Evolutionary conservation across 345 rosid genomes (phyloP).

Genomic region (Gossypium turneri): DNA sequence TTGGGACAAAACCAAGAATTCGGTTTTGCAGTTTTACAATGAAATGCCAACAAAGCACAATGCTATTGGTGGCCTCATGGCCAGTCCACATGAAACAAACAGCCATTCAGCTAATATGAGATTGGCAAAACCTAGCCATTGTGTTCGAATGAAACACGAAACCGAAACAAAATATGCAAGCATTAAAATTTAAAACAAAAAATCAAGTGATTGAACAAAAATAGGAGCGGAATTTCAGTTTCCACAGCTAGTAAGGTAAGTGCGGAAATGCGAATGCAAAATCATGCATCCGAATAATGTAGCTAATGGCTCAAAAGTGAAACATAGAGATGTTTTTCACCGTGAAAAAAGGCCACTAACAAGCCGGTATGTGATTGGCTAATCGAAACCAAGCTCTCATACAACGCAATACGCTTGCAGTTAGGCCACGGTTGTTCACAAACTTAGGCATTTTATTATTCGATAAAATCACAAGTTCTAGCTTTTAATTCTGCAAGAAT

Average conservation of each 20-base stretch:
- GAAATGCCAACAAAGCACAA: background rate
- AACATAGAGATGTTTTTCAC: constrained; percentile 20
- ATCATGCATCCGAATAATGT: constrained; percentile 13
- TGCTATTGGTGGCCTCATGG: constrained; percentile 27
- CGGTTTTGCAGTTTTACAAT: background rate
- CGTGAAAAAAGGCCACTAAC: constrained; percentile 15
- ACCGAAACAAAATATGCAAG: background rate
- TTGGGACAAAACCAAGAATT: background rate
- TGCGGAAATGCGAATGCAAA: background rate
- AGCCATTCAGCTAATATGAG: constrained; percentile 11
- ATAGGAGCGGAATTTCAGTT: background rate
- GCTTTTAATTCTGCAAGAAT: background rate
- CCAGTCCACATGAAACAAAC: constrained; percentile 26
- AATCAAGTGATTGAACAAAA: background rate
- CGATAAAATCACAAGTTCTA: background rate
- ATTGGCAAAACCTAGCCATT: background rate
- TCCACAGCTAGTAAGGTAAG: no score
- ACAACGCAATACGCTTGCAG: no score
- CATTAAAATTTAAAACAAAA: background rate
- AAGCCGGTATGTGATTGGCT: background rate
- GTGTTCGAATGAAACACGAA: background rate
- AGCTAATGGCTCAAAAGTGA: constrained; percentile 32
- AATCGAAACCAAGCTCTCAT: no score
- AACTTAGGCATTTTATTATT: no score
- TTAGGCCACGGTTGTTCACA: no score